Conservation (phyloP, 1,284 basidiomycete species). For the Microbotryomycetes sp. region DNA sequence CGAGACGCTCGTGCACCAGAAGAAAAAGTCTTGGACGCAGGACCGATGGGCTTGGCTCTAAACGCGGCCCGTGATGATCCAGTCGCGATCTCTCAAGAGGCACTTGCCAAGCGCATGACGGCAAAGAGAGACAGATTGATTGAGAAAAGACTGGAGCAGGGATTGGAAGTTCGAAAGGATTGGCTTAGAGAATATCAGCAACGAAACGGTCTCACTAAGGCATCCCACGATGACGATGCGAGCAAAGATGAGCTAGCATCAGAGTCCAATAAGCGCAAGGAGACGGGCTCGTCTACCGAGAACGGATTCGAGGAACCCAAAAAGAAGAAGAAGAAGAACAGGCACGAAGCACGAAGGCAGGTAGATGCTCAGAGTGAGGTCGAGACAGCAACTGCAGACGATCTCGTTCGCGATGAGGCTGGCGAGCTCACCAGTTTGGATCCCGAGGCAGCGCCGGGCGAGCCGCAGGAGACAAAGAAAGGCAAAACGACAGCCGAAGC, state of each 20-base stretch:
- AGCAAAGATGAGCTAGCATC: background rate
- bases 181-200: slow-evolving; percentile 13
- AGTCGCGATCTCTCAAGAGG: slow-evolving; percentile 7
- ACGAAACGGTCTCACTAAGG: slow-evolving; percentile 5
- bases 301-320: background rate
- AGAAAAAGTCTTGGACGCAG: slow-evolving; percentile 28
- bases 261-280: slow-evolving; percentile 4
- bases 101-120: slow-evolving; percentile 8
- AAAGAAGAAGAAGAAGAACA: slow-evolving; percentile 10
- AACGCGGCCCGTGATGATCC: slow-evolving; percentile 15
- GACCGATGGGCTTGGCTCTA: slow-evolving; percentile 27
- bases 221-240: background rate
- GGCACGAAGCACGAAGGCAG: background rate
- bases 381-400: background rate
- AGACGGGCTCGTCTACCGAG: background rate
- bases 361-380: background rate
- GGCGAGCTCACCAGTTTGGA: background rate
- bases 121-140: slow-evolving; percentile 9
- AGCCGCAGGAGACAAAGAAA: background rate
- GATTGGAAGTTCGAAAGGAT: background rate
- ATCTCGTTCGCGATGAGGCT: background rate
- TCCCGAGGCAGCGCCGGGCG: background rate
- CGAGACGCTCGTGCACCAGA: slow-evolving; percentile 20
- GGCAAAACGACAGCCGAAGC: background rate
- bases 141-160: background rate